These are phyloP conservation scores for Entelexis paramagnoliae DNA, from an alignment of 1,139 yeast species.

Conservation along the genomic window DNA sequence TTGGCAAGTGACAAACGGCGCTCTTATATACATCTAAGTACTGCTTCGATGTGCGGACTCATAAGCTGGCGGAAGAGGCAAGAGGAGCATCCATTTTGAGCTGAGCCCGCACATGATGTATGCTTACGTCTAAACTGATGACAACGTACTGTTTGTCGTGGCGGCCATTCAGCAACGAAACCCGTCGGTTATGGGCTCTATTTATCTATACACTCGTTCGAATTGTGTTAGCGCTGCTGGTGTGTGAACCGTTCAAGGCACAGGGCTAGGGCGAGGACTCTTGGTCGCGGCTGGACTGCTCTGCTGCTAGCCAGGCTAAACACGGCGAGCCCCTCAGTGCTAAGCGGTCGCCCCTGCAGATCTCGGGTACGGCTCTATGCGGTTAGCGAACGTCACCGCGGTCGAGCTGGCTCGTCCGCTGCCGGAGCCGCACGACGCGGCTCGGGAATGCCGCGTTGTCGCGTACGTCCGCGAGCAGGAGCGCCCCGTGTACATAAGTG, in stretches of 20 bases:
- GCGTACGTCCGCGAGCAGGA: slow-evolving; percentile 30
- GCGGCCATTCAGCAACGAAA: too few relatives aligned
- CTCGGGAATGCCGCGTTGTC: slow-evolving; percentile 11
- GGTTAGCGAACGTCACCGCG: slow-evolving; percentile 13
- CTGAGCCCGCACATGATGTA: too few relatives aligned
- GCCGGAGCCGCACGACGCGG: neutral
- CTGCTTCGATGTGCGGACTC: too few relatives aligned
- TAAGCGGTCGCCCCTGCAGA: neutral
- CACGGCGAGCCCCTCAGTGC: neutral
- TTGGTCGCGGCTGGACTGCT: neutral
- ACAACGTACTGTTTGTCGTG: too few relatives aligned
- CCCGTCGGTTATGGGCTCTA: too few relatives aligned
- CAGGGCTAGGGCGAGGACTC: neutral
- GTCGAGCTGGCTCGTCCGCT: slow-evolving; percentile 7
- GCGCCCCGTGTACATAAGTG: slow-evolving; percentile 37
- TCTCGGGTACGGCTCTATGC: slow-evolving; percentile 9
- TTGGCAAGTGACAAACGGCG: too few relatives aligned
- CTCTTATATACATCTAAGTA: too few relatives aligned
- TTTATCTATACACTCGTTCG: too few relatives aligned
- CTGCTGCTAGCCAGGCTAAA: too few relatives aligned
- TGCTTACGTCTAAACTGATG: too few relatives aligned
- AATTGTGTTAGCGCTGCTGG: neutral
- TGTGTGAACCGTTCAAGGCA: neutral
- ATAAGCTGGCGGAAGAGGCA: too few relatives aligned
- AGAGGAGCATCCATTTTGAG: too few relatives aligned